Evolutionary conservation across 2,329 filamentous ascomycete genomes (phyloP), one percentile per base, ranked within the genome.

Genomic region (Sclerotinia trifoliorum): DNA sequence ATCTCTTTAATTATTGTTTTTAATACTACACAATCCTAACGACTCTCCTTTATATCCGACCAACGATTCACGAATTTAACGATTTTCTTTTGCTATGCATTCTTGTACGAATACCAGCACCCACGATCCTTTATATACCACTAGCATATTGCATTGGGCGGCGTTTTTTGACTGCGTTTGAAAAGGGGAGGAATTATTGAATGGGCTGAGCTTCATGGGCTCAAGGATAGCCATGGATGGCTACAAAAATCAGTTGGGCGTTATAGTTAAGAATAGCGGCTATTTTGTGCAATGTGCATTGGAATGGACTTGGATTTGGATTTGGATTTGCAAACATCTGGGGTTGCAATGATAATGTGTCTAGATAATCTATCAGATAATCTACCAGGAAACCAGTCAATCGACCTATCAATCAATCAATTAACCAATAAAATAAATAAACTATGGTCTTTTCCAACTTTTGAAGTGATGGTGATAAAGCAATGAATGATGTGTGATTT

Each of bases 71-170:
- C 70, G 72, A 74, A 65, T 64, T 68, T 73, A 72, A 76, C 68
- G 75, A 76, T 71, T 65, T 70, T 67, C 57, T 54, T 67, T 73
- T 55, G 68, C 72, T 75, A 75, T 71, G 72, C 72, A 72, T 75
- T 75, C 74, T 62, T 75, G 73, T 77, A 76, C 72, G 73, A 75
- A 74, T 76, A 75, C 73, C 70, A 72, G 71, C 71, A 71, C 73
- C 74, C 74, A 75, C 74, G 68, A 66, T 68, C 67, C 67, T 68
- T 68, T 60, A 64, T 58, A 68, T 68, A 66, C 63, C 67, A 73
- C 70, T 67, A 68, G 71, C 71, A 73, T 72, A 61, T 69, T 73
- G 74, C 74, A 75, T 75, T 69, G 71, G 71, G 67, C 65, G 74
- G 74, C 69, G 74, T 75, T 75, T 26, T 60, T 49, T 29, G 24